These are phyloP conservation scores for Candida buenavistaensis DNA, from an alignment of 1,139 yeast species.

Conservation along the genomic window DNA sequence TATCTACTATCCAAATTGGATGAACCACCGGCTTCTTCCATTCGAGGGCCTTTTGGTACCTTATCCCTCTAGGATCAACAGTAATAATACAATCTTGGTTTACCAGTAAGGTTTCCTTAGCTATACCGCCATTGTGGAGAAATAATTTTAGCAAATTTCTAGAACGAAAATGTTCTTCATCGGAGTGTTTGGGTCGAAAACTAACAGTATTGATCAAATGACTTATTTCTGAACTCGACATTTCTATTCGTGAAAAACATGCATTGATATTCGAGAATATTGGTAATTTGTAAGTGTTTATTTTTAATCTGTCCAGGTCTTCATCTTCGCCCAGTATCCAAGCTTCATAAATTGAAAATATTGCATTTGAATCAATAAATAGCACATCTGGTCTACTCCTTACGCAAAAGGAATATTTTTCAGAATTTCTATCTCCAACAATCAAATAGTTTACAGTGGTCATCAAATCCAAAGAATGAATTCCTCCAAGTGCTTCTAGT, in stretches of 20 bases:
- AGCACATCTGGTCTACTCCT: conserved; percentile 58
- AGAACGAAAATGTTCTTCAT: conserved; percentile 25
- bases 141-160: conserved; percentile 35
- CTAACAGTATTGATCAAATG: conserved; percentile 9
- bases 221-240: conserved; percentile 11
- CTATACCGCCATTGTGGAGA: conserved; percentile 56
- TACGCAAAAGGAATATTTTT: conserved; percentile 67
- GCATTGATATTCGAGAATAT: conserved; percentile 50
- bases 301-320: conserved; percentile 13
- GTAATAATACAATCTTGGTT: conserved; percentile 54
- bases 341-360: conserved; percentile 43
- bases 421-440: conserved; percentile 67
- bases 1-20: conserved; percentile 73
- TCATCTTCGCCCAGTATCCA: conserved; percentile 57
- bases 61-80: conserved; percentile 54
- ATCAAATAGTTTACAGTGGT: conserved; percentile 65
- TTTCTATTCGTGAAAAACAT: conserved; percentile 53
- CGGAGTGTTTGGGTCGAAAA: conserved; percentile 5
- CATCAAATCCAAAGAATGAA: conserved; percentile 58
- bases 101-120: conserved; percentile 56
- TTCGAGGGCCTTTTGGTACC: conserved; percentile 62
- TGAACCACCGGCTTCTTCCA: conserved; percentile 73
- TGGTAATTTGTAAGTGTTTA: conserved; percentile 32
- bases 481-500: conserved; percentile 64
- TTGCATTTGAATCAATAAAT: conserved; percentile 50